Conservation (phyloP, 2,329 filamentous ascomycete species). For the Leptodontidium sp. region DNA sequence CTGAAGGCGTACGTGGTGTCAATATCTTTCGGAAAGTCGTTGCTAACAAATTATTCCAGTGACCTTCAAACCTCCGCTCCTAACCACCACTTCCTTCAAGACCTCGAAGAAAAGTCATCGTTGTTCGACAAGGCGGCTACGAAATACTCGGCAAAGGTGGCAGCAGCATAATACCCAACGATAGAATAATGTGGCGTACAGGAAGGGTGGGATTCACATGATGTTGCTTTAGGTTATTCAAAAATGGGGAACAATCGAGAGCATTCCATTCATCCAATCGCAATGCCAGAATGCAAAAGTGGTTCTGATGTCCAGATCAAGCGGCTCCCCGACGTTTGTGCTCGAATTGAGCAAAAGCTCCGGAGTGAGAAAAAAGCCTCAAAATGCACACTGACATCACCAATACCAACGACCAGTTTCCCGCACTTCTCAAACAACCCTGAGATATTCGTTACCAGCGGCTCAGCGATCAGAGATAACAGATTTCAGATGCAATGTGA, state of each 20-base stretch:
- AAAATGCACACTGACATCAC: conserved; percentile 42
- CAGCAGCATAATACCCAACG: conserved; percentile 40
- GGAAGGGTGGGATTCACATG: conserved; percentile 29
- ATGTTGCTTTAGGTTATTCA: conserved; percentile 33
- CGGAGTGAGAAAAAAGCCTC: conserved; percentile 26
- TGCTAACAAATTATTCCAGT: conserved; percentile 48
- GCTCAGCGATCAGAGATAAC: conserved; percentile 25
- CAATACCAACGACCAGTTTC: conserved; percentile 11
- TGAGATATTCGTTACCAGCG: not conserved
- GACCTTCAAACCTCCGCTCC: conserved; percentile 66
- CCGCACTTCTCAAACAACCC: not conserved
- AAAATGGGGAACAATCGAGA: conserved; percentile 33
- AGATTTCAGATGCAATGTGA: conserved; percentile 27
- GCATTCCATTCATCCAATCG: conserved; percentile 15
- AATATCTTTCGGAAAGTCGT: not conserved
- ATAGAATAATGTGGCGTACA: conserved; percentile 38
- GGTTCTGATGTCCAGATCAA: conserved; percentile 5
- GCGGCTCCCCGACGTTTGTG: conserved; percentile 18
- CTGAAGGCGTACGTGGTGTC: conserved; percentile 62
- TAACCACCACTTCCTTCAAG: conserved; percentile 74
- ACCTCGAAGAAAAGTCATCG: conserved; percentile 85
- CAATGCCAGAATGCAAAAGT: not conserved
- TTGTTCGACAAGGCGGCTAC: conserved; percentile 85
- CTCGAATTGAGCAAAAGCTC: conserved; percentile 34
- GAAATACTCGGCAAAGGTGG: conserved; percentile 87